Evolutionary conservation across 2,329 filamentous ascomycete genomes (phyloP).

Genomic region (Alternaria brassicicola): DNA sequence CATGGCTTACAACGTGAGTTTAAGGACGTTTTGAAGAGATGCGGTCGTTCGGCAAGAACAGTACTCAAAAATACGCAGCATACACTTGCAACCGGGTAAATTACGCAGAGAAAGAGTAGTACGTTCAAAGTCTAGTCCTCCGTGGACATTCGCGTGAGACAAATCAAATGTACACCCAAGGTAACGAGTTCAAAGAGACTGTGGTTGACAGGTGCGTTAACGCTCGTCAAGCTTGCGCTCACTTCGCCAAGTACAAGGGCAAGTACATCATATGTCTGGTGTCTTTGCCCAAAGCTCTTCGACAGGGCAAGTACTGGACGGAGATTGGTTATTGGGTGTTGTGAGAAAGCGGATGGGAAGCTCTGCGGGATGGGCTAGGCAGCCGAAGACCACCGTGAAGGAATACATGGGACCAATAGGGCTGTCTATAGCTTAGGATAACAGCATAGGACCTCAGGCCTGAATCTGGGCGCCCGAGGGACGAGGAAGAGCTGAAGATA

Average conservation of each 20-base stretch:
- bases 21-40: background rate
- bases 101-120: accelerated
- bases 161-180: no score
- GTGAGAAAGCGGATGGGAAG: background rate
- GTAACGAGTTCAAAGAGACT: accelerated
- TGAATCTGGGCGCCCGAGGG: background rate
- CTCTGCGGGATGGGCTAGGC: background rate
- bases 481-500: background rate
- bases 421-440: background rate
- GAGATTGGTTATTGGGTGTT: background rate
- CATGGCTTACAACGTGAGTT: background rate
- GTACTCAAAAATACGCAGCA: background rate
- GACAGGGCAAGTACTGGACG: background rate
- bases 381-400: no score
- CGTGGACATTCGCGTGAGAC: background rate
- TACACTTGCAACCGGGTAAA: background rate
- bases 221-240: background rate
- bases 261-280: background rate
- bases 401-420: no score
- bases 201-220: background rate
- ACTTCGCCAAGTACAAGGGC: background rate
- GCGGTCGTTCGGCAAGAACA: background rate
- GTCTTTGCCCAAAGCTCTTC: background rate
- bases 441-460: accelerated
- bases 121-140: background rate